phyloP scores from a whole-genome alignment of 106 monocot genomes.

The Dioscorea alata region DNA sequence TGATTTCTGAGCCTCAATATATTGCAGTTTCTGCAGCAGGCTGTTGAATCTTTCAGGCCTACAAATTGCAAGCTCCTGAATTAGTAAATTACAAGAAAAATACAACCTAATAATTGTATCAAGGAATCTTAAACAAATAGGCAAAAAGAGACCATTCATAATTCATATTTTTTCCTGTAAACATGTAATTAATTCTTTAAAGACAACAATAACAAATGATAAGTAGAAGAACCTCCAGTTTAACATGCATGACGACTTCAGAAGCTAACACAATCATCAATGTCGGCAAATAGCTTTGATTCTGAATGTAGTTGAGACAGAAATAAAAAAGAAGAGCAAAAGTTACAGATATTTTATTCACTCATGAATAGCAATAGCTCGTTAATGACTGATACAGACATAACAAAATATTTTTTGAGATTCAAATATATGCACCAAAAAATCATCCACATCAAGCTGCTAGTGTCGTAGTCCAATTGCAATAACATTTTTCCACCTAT shows the following conservation, averaged over 20 bases:
- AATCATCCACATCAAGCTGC: no score
- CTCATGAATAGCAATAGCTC: no score
- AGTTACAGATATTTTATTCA: no score
- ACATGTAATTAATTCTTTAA: background rate
- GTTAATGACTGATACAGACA: no score
- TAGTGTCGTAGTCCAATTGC: no score
- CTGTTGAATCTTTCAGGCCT: slow-evolving; percentile 68
- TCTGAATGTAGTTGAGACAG: no score
- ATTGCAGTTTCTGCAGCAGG: slow-evolving; percentile 57
- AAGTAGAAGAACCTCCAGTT: background rate
- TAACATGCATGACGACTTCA: background rate
- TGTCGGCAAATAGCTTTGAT: no score
- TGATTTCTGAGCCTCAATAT: slow-evolving; percentile 47
- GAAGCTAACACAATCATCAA: background rate
- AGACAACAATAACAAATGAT: background rate
- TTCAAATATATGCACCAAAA: no score
- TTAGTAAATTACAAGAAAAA: slow-evolving; percentile 12
- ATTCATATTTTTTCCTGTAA: no score
- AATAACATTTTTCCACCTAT: no score
- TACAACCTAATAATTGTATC: background rate
- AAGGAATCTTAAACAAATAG: background rate
- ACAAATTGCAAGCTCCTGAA: slow-evolving; percentile 12
- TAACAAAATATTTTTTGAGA: no score
- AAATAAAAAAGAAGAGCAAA: no score
- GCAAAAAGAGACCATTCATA: background rate